Evolutionary conservation across 2,329 filamentous ascomycete species (phyloP).

Genomic region (Aspergillus sp.): DNA sequence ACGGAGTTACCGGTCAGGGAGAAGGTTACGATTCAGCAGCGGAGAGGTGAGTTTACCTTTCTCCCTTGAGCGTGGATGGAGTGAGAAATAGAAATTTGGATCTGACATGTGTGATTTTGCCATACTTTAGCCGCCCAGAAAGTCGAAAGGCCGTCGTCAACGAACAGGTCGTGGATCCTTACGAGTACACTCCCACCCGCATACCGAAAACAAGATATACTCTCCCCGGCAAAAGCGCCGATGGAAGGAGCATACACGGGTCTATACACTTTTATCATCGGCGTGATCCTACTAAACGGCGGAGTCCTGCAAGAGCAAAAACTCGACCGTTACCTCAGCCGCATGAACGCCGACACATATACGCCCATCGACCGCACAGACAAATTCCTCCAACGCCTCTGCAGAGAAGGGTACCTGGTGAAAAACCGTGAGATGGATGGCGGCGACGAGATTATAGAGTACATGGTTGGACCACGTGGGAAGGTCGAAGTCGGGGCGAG

Average conservation of each 20-base stretch:
- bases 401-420: slow-evolving; percentile 81
- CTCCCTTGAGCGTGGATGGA: not conserved
- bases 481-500: slow-evolving; percentile 82
- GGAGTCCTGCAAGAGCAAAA: slow-evolving; percentile 80
- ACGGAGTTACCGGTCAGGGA: slow-evolving; percentile 79
- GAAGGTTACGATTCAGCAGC: slow-evolving; percentile 78
- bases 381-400: slow-evolving; percentile 72
- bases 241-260: slow-evolving; percentile 80
- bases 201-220: slow-evolving; percentile 69
- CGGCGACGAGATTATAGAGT: slow-evolving; percentile 78
- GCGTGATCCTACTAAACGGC: slow-evolving; percentile 72
- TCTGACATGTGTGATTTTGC: not conserved
- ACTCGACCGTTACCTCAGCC: slow-evolving; percentile 73
- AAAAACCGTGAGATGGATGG: slow-evolving; percentile 70
- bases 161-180: slow-evolving; percentile 76
- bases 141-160: slow-evolving; percentile 45
- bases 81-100: not conserved
- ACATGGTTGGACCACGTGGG: slow-evolving; percentile 81
- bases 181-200: slow-evolving; percentile 70
- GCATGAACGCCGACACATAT: slow-evolving; percentile 75
- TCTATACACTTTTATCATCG: slow-evolving; percentile 78
- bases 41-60: slow-evolving; percentile 63
- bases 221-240: slow-evolving; percentile 70
- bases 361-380: slow-evolving; percentile 79
- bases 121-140: slow-evolving; percentile 55